These are phyloP conservation scores for Myriosclerotinia curreyana DNA, from an alignment of 2,329 filamentous ascomycete genomes.

Conservation along the genomic window DNA sequence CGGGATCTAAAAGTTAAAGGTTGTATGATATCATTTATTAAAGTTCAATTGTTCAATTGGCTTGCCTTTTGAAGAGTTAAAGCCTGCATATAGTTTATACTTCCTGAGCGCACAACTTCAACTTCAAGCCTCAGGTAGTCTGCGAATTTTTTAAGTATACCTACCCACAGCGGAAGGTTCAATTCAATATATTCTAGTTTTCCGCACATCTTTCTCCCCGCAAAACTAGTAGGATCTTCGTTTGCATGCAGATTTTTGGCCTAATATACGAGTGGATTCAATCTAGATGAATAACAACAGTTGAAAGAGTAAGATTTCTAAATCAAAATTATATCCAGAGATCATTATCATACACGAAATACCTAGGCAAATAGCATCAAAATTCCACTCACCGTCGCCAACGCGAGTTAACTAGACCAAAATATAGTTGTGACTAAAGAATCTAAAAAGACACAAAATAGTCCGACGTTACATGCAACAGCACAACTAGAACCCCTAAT, in stretches of 20 bases:
- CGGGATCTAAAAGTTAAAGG: too few species aligned
- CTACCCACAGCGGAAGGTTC: too few species aligned
- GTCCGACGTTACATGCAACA: background rate
- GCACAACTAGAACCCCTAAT: background rate
- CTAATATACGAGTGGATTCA: background rate
- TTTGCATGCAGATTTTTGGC: background rate
- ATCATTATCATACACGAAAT: background rate
- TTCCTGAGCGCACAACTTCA: too few species aligned
- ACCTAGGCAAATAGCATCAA: background rate
- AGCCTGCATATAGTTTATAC: too few species aligned
- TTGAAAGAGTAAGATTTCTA: background rate
- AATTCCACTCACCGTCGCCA: background rate
- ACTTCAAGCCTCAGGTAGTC: too few species aligned
- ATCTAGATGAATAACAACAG: background rate
- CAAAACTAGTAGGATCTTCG: background rate
- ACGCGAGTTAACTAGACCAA: background rate
- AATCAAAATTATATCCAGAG: background rate
- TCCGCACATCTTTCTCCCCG: background rate
- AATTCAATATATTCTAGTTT: background rate
- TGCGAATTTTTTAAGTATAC: background rate
- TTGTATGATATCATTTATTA: too few species aligned
- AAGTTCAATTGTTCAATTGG: too few species aligned
- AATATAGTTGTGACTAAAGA: background rate
- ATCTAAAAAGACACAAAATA: background rate
- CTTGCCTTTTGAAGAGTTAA: too few species aligned